phyloP scores from a whole-genome alignment of 2,329 filamentous ascomycete species.

The Botrytis byssoidea region DNA sequence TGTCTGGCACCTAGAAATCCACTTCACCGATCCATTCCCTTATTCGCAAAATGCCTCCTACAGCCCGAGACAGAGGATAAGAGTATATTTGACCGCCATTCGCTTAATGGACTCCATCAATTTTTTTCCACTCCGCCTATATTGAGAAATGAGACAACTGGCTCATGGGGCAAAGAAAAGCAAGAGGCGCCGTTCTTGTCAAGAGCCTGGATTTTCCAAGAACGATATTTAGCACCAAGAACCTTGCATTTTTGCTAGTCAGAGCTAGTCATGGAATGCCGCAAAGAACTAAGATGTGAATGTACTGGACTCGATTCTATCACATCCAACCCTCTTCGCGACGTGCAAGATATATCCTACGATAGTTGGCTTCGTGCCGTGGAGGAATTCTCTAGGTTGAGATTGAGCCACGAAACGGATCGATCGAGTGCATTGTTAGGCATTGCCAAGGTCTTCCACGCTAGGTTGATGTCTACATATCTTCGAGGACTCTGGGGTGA shows the following conservation, averaged over 20 bases:
- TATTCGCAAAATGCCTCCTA: background rate
- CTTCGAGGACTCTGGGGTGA: background rate
- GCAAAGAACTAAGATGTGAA: slow-evolving; percentile 1
- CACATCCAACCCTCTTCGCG: background rate
- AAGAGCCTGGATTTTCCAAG: slow-evolving; percentile 11
- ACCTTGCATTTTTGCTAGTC: background rate
- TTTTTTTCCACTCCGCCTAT: background rate
- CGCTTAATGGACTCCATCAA: background rate
- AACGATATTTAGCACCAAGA: slow-evolving; percentile 4
- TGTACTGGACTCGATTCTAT: background rate
- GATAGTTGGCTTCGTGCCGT: background rate
- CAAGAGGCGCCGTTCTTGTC: background rate
- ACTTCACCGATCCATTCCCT: background rate
- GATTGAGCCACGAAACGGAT: background rate
- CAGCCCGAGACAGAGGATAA: background rate
- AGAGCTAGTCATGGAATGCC: background rate
- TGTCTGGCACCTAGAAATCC: background rate
- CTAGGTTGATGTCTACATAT: background rate
- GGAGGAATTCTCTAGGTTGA: background rate
- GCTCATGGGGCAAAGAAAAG: background rate
- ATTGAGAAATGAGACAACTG: background rate
- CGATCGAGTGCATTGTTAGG: background rate
- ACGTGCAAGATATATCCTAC: background rate
- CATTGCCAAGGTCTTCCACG: background rate
- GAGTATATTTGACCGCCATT: background rate